A percentile compares a stretch with the other conserved stretches of the same genome.
These are phyloP conservation scores for Metarhizium brunneum DNA, from an alignment of 2,329 filamentous ascomycete species.

Conservation along the genomic window DNA sequence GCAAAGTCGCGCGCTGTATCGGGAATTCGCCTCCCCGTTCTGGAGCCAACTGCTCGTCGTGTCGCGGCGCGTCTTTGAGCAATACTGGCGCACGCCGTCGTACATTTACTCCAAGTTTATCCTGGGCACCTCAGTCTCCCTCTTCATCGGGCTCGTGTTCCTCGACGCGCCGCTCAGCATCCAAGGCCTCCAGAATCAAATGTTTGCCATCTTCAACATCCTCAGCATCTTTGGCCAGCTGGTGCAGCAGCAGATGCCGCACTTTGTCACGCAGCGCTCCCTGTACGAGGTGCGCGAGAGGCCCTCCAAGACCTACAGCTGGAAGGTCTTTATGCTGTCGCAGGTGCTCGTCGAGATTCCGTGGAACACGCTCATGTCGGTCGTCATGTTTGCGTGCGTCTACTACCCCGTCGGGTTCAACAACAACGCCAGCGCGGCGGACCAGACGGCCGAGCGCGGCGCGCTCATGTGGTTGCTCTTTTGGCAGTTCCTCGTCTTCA, in stretches of 20 bases:
- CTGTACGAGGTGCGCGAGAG: constrained; percentile 63
- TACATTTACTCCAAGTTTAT: constrained; percentile 66
- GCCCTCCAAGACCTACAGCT: constrained; percentile 58
- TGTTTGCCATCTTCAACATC: constrained; percentile 66
- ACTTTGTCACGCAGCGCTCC: constrained; percentile 58
- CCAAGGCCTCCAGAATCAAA: constrained; percentile 60
- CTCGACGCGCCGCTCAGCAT: constrained; percentile 29
- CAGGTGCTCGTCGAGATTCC: constrained; percentile 24
- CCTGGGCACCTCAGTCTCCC: neutral
- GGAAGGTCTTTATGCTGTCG: constrained; percentile 57
- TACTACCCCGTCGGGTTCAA: too few species aligned
- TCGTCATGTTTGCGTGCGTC: constrained; percentile 53
- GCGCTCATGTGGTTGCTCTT: neutral
- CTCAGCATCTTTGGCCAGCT: constrained; percentile 53
- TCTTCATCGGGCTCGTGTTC: neutral
- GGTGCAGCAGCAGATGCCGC: constrained; percentile 57
- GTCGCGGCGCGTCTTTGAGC: constrained; percentile 58
- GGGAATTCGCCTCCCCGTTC: constrained; percentile 63
- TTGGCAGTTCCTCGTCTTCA: constrained; percentile 11
- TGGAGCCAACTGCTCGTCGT: constrained; percentile 49
- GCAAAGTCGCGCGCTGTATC: constrained; percentile 24
- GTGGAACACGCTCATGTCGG: constrained; percentile 47
- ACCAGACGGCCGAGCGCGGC: too few species aligned
- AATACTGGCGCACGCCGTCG: constrained; percentile 68
- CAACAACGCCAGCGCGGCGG: too few species aligned